A percentile compares a stretch with the other conserved stretches of the same genome.
These are phyloP conservation scores for Aurifilum marmelostoma DNA, from an alignment of 2,329 filamentous ascomycete species.

Conservation along the genomic window DNA sequence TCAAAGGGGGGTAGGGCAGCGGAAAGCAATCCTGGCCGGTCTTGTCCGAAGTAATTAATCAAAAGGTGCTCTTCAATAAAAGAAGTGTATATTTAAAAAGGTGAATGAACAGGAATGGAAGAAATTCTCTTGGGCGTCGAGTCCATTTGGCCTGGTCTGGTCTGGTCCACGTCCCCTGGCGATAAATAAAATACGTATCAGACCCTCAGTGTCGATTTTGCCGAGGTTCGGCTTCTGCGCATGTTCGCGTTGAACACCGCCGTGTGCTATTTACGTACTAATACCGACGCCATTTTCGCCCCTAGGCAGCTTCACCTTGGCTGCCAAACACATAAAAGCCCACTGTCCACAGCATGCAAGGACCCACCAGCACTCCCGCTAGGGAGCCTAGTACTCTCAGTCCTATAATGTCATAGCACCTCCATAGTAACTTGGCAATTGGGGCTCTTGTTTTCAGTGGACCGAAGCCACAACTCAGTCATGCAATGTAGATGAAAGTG, in stretches of 20 bases:
- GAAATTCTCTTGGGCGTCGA: neutral
- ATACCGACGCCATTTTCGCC: neutral
- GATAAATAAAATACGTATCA: neutral
- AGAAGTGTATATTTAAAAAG: neutral
- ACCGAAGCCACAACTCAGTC: too few species aligned
- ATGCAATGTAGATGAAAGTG: too few species aligned
- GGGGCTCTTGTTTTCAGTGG: too few species aligned
- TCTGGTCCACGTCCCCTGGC: neutral
- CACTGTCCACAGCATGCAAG: neutral
- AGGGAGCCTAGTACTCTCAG: neutral
- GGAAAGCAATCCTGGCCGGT: neutral
- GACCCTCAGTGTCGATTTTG: constrained; percentile 11
- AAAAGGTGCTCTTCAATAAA: too few species aligned
- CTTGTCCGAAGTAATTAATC: too few species aligned
- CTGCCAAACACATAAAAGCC: neutral
- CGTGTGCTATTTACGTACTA: neutral
- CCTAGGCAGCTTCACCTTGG: neutral
- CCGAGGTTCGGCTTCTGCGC: constrained; percentile 24
- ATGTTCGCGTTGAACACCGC: neutral
- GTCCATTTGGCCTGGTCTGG: neutral
- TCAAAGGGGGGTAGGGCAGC: neutral
- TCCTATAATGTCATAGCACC: too few species aligned
- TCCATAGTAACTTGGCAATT: too few species aligned
- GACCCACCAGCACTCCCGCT: neutral
- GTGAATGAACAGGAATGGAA: neutral